Base-by-base conservation (phyloP, 352 stramenopile species). In the Aphanomyces invadans region DNA sequence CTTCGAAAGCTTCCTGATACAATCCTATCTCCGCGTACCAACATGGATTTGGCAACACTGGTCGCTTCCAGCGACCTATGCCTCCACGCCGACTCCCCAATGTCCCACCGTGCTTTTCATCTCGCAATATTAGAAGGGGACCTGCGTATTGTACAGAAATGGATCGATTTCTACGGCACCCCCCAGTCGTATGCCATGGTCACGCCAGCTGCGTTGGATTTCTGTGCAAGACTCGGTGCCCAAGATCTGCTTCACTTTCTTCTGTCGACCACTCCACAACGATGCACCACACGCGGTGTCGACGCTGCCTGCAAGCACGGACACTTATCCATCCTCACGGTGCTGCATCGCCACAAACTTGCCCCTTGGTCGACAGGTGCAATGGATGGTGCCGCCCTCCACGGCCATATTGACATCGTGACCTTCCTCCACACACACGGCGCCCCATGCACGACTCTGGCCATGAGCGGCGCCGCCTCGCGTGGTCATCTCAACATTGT, bases 401-500 rank as follows among this genome's bases (percentile, higher is more conserved):
- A 45, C n/a, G 52, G 52, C n/a, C 52, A 60, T 17, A 17, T 60
- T 4, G 52, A 10, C 31, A 31, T 60, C 21, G 52, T 60, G 25
- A 31, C 28, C 9, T 60, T 44, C 31, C 29, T 60, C 11, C 52
- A 60, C 45, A 1, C 3, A 4, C 52, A 23, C 52, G 7, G 31
- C 17, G 32, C 28, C 25, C 28, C 52, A 1, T 60, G 52, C 52
- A 60, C 52, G 28, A 60, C 52, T 4, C 52, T 60, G 5, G 52
- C 52, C 28, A 42, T 60, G 52, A 45, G 52, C n/a, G 52, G 52
- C n/a, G 52, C 52, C 2, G 52, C 52, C 11, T 26, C 52, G 11
- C 32, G 36, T 2, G 52, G 52, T 10, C 52, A 60, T n/a, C 31
- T 60, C 17, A 19, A 42, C 10, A 31, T 60, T 17, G 29, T 60